phyloP scores from a whole-genome alignment of 257 asterid genomes.

The Primulina tabacum region DNA sequence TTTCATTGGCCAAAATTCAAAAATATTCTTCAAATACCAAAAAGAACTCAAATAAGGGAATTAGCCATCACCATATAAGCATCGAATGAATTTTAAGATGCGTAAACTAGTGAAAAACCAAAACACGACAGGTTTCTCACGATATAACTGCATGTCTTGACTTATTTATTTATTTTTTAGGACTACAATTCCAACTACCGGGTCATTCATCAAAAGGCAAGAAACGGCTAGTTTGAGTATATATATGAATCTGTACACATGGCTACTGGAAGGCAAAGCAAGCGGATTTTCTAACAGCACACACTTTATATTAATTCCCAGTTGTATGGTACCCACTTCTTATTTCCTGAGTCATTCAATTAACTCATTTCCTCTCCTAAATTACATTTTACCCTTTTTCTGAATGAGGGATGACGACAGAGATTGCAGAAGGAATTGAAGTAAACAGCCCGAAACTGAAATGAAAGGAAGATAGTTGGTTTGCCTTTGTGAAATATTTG shows the following conservation, averaged over 20 bases:
- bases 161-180: neutral
- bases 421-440: neutral
- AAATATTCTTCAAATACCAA: neutral
- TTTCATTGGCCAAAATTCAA: neutral
- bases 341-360: neutral
- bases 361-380: neutral
- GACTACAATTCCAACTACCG: neutral
- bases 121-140: neutral
- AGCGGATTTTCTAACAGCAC: neutral
- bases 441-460: neutral
- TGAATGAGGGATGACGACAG: neutral
- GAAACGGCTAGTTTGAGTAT: no score
- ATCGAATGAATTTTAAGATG: no score
- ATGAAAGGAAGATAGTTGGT: neutral
- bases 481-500: neutral
- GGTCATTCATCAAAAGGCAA: neutral
- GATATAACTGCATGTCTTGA: neutral
- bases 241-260: no score
- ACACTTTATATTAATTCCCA: neutral
- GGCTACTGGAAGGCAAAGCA: neutral
- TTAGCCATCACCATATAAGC: neutral
- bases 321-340: neutral
- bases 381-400: neutral
- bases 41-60: no score
- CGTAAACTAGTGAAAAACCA: conserved; percentile 3